Base-by-base conservation (phyloP, 306 rosid species). In the Cucurbita argyrosperma region DNA sequence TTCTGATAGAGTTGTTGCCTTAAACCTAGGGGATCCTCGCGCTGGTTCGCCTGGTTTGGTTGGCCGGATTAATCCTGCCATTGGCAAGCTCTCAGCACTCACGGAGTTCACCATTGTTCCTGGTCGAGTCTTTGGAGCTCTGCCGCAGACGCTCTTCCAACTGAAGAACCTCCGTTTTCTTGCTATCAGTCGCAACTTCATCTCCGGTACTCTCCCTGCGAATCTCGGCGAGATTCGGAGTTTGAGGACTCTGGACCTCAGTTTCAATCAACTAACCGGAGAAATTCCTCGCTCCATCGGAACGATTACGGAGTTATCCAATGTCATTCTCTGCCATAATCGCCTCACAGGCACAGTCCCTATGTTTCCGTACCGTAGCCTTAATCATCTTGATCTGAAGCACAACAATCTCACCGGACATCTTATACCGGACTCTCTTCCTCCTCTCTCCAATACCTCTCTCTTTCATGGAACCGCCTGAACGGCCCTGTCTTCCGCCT, bases 31-130 rank as follows among this genome's bases (percentile, higher is more conserved):
- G 10, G 99, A 95, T 39, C 96, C 95, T 0, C 82, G 87, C 51
- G 99, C 99, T 21, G 97, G 89, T 18, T 82, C 96, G 0, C 87
- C 97, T 1, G 99, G 99, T 9, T 80, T 95, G 3, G 90, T 94
- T 8, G 99, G 99, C 56, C 81, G 85, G 35, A 62, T 95, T n/a
- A 84, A 95, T 85, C 72, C 85, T 4, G 90, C 93, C 0, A 74
- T 95, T 4, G 97, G 99, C 0, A 91, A 85, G 39, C 96, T 95
- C 23, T 87, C 99, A 4, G 26, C 96, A 4, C 80, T 95, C 1
- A 88, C 96, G 1, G 99, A 95, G 86, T 77, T 95, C 76, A 84
- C 99, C 0, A 84, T 91, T 5, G 96, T 91, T 16, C 97, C 99
- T 0, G 99, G 99, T 4, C 83, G 96, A 4, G 80, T 95, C 16